These are phyloP conservation scores for Chimonanthus praecox DNA, from an alignment of 164 flowering plant species.

Conservation along the genomic window DNA sequence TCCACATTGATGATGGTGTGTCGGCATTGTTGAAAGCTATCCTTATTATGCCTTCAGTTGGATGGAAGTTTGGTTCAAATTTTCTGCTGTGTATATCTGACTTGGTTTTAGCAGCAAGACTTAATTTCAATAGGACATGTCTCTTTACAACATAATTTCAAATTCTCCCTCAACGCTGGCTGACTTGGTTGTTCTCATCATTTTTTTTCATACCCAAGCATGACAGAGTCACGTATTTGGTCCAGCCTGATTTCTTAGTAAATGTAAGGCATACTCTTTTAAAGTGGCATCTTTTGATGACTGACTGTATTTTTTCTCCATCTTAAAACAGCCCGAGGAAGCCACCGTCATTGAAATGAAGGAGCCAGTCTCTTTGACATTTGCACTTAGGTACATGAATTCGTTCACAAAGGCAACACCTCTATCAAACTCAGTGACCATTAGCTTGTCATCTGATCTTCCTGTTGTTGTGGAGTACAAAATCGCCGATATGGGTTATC, in stretches of 20 bases:
- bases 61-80: too few relatives aligned
- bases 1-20: too few relatives aligned
- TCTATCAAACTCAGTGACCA: slow-evolving; percentile 18
- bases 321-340: slow-evolving; percentile 4
- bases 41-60: too few relatives aligned
- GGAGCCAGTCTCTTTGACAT: slow-evolving; percentile 23
- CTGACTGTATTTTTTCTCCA: background rate
- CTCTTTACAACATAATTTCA: too few relatives aligned
- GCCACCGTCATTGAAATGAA: slow-evolving; percentile 20
- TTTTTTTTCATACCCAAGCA: too few relatives aligned
- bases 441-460: slow-evolving; percentile 26
- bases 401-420: slow-evolving; percentile 30
- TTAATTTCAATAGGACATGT: too few relatives aligned
- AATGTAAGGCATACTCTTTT: background rate
- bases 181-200: too few relatives aligned
- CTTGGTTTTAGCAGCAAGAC: too few relatives aligned
- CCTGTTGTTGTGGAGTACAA: slow-evolving; percentile 27
- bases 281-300: background rate
- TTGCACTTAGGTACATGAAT: slow-evolving; percentile 25
- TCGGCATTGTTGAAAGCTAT: too few relatives aligned
- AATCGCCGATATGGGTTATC: slow-evolving; percentile 28
- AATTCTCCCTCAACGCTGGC: too few relatives aligned
- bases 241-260: background rate
- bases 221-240: too few relatives aligned
- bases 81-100: too few relatives aligned